These are phyloP conservation scores for Ceriops decandra DNA, from an alignment of 345 rosid genomes.

Conservation along the genomic window DNA sequence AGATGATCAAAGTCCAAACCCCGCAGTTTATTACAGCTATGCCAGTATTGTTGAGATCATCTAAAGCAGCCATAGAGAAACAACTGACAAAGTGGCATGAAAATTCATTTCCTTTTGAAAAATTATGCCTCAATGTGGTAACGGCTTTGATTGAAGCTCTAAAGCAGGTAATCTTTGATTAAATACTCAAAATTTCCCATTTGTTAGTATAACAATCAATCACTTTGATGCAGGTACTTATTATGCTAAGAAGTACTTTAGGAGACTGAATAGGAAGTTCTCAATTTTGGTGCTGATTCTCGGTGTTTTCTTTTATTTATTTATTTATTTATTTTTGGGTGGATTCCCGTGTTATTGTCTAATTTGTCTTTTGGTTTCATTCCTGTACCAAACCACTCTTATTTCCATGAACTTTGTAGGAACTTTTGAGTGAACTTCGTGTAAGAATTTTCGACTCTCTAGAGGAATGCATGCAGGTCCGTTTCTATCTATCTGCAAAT, in stretches of 20 bases:
- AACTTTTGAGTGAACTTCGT: background rate
- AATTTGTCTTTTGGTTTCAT: no score
- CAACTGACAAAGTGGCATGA: background rate
- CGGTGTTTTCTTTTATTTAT: no score
- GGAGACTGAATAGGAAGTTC: no score
- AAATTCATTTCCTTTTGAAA: background rate
- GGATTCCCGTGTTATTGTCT: no score
- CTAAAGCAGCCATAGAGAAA: slow-evolving; percentile 13
- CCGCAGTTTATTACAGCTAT: background rate
- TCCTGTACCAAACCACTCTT: no score
- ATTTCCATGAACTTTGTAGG: background rate
- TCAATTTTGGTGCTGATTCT: no score
- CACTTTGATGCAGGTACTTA: no score
- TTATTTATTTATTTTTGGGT: no score
- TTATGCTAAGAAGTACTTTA: no score
- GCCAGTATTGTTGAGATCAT: slow-evolving; percentile 10
- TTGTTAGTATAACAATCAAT: no score
- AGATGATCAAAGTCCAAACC: background rate
- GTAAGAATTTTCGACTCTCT: slow-evolving; percentile 10
- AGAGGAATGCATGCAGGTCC: slow-evolving; percentile 14
- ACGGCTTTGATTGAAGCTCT: slow-evolving; percentile 20
- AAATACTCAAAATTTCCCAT: no score
- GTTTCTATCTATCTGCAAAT: background rate
- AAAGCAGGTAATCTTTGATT: slow-evolving; percentile 2
- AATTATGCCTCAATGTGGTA: background rate